These are phyloP conservation scores for Hortiboletus flavorubellus DNA, from an alignment of 768 basidiomycete species.

Conservation along the genomic window DNA sequence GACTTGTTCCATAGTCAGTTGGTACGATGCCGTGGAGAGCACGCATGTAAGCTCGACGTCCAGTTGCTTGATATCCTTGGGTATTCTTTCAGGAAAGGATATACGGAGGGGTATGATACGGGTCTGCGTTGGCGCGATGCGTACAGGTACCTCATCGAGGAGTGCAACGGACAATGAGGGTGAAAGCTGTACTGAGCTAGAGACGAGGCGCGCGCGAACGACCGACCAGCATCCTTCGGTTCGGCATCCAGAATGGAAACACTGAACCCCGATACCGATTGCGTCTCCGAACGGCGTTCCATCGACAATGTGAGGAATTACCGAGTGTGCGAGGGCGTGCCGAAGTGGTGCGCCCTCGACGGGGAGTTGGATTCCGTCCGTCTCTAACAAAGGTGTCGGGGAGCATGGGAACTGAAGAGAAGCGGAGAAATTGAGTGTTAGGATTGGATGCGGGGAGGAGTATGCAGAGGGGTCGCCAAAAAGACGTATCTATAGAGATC, in stretches of 20 bases:
- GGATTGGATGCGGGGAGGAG: conserved; percentile 45
- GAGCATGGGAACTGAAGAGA: conserved; percentile 34
- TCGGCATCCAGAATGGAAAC: conserved; percentile 24
- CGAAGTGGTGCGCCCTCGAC: conserved; percentile 25
- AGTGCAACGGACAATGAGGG: conserved; percentile 19
- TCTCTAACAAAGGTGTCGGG: neutral
- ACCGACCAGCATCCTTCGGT: conserved; percentile 53
- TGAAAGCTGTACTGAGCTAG: conserved; percentile 1
- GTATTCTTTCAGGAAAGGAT: conserved; percentile 29
- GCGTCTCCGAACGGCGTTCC: conserved; percentile 74
- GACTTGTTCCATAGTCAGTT: neutral
- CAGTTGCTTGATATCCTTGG: conserved; percentile 32
- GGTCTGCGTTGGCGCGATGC: conserved; percentile 60
- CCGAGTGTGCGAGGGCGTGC: conserved; percentile 50
- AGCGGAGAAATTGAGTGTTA: conserved; percentile 52
- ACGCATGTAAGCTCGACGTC: conserved; percentile 37
- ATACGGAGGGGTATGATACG: conserved; percentile 55
- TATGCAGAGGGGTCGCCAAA: conserved; percentile 68
- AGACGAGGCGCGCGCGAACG: conserved; percentile 14
- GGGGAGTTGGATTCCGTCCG: neutral
- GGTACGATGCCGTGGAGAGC: neutral
- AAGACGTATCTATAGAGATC: conserved; percentile 60
- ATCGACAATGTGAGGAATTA: conserved; percentile 66
- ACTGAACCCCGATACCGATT: conserved; percentile 61
- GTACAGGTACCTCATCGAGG: conserved; percentile 19